Evolutionary conservation across 805 yeast genomes (phyloP).

Genomic region (Cyberlindnera lachancei): DNA sequence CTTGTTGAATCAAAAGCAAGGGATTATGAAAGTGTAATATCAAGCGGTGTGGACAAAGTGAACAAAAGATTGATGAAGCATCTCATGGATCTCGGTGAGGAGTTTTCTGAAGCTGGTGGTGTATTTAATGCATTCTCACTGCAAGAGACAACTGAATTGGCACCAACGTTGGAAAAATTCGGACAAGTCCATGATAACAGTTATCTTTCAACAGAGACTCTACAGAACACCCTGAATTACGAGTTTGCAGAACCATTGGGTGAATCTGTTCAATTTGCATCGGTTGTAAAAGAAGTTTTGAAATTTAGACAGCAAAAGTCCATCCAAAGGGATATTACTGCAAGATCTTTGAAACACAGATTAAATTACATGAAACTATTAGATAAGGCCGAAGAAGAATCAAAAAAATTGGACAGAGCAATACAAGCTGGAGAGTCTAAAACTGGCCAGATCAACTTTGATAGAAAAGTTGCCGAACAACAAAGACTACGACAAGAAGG

Average conservation of each 20-base stretch:
- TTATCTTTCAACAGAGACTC: slow-evolving; percentile 41
- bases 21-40: slow-evolving; percentile 38
- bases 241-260: slow-evolving; percentile 63
- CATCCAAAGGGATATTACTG: slow-evolving; percentile 36
- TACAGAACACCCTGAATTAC: slow-evolving; percentile 46
- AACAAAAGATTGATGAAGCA: slow-evolving; percentile 46
- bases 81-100: slow-evolving; percentile 47
- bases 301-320: slow-evolving; percentile 48
- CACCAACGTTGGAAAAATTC: slow-evolving; percentile 59
- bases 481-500: slow-evolving; percentile 4
- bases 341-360: slow-evolving; percentile 30
- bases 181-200: slow-evolving; percentile 82
- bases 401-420: slow-evolving; percentile 32
- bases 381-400: slow-evolving; percentile 36
- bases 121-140: slow-evolving; percentile 51
- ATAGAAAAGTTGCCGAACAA: slow-evolving; percentile 17
- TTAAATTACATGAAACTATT: slow-evolving; percentile 26
- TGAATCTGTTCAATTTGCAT: slow-evolving; percentile 61
- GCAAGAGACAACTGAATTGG: slow-evolving; percentile 35
- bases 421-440: slow-evolving; percentile 17
- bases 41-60: slow-evolving; percentile 45
- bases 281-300: slow-evolving; percentile 45
- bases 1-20: slow-evolving; percentile 36
- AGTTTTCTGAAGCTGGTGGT: slow-evolving; percentile 68
- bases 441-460: slow-evolving; percentile 24